Conservation (phyloP, 2,329 filamentous ascomycete genomes). For the Fusarium pseudocircinatum region DNA sequence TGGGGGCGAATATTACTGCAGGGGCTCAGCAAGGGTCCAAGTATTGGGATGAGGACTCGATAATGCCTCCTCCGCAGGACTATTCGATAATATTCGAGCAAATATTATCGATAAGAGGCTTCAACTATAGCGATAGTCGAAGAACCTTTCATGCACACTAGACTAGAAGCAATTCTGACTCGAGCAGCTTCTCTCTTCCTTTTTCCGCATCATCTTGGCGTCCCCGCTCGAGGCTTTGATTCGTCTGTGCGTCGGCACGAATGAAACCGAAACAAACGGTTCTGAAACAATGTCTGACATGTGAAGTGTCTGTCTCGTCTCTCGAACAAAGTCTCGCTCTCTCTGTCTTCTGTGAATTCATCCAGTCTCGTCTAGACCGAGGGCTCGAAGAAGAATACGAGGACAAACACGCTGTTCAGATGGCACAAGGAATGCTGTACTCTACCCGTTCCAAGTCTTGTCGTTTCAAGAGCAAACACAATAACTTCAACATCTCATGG, state of each 20-base stretch:
- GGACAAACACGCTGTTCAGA: slow-evolving; percentile 9
- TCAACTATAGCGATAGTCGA: not conserved
- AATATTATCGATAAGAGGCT: not conserved
- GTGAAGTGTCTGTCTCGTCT: not conserved
- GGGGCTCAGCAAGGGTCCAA: slow-evolving; percentile 7
- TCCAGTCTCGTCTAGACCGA: not conserved
- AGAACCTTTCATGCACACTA: not conserved
- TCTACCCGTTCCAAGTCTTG: not conserved
- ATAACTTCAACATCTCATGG: not conserved
- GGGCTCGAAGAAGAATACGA: slow-evolving; percentile 1
- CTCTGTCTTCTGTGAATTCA: not conserved
- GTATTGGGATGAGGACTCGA: slow-evolving; percentile 1
- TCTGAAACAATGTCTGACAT: slow-evolving; percentile 34
- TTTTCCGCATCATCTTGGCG: slow-evolving; percentile 1
- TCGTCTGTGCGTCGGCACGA: slow-evolving; percentile 12
- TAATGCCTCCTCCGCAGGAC: not conserved
- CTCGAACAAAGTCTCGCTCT: not conserved
- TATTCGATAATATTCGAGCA: not conserved
- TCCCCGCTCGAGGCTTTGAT: slow-evolving; percentile 14
- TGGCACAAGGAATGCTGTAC: not conserved
- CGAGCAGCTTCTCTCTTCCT: not conserved
- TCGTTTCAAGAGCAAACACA: slow-evolving; percentile 36
- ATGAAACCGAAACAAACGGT: slow-evolving; percentile 36
- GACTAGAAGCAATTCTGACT: slow-evolving; percentile 6
- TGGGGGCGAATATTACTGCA: slow-evolving; percentile 8